phyloP scores from a whole-genome alignment of 148 eudicot species.

The Nepenthes gracilis region DNA sequence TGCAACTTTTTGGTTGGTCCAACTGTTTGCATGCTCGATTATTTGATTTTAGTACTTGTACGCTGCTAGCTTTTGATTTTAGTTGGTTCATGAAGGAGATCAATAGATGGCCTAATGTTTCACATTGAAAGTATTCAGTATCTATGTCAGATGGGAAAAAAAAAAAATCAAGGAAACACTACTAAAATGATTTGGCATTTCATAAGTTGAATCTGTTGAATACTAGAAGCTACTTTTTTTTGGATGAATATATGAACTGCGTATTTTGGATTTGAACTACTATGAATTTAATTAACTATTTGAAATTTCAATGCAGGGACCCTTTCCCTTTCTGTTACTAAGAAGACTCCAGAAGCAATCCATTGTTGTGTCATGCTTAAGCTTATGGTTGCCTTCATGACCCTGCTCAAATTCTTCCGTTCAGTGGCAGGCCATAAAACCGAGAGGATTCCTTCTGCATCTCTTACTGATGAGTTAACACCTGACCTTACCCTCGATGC shows the following conservation, averaged over 20 bases:
- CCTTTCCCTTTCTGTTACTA: slow-evolving; percentile 2
- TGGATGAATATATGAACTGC: background rate
- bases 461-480: slow-evolving; percentile 6
- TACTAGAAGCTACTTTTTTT: background rate
- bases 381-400: slow-evolving; percentile 25
- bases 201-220: background rate
- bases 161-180: no score
- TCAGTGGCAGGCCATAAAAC: slow-evolving; percentile 12
- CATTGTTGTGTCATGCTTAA: slow-evolving; percentile 15
- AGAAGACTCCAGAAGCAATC: slow-evolving; percentile 9
- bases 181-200: background rate
- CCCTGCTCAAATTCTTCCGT: slow-evolving; percentile 12
- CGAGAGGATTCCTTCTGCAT: slow-evolving; percentile 8
- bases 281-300: background rate
- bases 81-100: no score
- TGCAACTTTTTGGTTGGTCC: no score
- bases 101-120: no score
- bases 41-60: no score
- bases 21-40: no score
- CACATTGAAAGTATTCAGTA: no score
- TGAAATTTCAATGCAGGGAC: slow-evolving; percentile 14
- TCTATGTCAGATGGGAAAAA: no score
- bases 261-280: no score
- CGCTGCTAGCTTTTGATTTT: no score
- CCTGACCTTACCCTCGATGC: slow-evolving; percentile 9